phyloP scores from a whole-genome alignment of 2,329 filamentous ascomycete species.

The Cladosporium phlei region DNA sequence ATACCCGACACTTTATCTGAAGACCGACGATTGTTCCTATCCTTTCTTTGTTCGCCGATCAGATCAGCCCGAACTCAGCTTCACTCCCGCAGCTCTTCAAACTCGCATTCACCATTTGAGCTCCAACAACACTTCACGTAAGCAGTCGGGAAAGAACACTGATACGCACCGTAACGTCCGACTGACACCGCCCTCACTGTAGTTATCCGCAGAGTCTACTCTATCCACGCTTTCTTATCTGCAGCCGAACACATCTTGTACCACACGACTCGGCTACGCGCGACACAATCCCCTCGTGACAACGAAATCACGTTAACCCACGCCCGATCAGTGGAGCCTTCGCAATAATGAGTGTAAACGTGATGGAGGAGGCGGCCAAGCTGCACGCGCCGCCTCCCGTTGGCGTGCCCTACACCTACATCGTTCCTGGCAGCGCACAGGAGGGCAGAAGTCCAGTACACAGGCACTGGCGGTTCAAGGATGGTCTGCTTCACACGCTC shows the following conservation, averaged over 20 bases:
- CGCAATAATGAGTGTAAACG: slow-evolving; percentile 18
- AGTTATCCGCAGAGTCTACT: neutral
- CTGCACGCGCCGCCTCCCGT: slow-evolving; percentile 62
- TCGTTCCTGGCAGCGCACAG: slow-evolving; percentile 68
- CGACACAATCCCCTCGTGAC: neutral
- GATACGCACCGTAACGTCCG: too few relatives aligned
- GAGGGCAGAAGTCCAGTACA: slow-evolving; percentile 73
- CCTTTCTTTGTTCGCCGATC: neutral
- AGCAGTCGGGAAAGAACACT: too few relatives aligned
- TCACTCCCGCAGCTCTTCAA: too few relatives aligned
- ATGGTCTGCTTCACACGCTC: slow-evolving; percentile 66
- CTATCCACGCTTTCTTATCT: neutral
- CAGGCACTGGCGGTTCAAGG: slow-evolving; percentile 72
- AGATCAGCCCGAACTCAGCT: too few relatives aligned
- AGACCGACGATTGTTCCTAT: neutral
- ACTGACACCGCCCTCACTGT: slow-evolving; percentile 1
- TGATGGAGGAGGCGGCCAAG: slow-evolving; percentile 37
- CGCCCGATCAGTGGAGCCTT: neutral
- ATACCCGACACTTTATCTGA: neutral
- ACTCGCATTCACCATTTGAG: too few relatives aligned
- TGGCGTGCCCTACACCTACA: slow-evolving; percentile 71
- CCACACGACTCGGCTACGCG: neutral
- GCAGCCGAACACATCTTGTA: slow-evolving; percentile 10
- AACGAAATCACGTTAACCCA: neutral
- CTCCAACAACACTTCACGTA: too few relatives aligned